Percentiles rank a stretch among this genome's conserved stretches.
Evolutionary conservation across 768 basidiomycete genomes (phyloP).

Genomic region (Baorangia bicolor): DNA sequence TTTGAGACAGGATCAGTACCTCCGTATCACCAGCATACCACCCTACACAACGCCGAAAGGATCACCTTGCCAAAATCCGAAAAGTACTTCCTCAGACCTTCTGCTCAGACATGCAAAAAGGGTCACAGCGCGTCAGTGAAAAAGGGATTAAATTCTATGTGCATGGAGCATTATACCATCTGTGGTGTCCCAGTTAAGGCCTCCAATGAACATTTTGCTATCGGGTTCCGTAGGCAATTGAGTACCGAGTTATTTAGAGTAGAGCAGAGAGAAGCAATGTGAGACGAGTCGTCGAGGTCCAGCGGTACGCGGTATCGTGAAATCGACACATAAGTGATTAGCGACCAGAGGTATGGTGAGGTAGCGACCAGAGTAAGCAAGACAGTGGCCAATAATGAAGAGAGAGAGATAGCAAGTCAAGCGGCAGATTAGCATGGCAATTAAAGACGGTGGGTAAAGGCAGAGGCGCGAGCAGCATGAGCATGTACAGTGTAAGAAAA

Average conservation of each 20-base stretch:
- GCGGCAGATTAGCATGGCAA: slow-evolving; percentile 30
- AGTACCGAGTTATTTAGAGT: slow-evolving; percentile 28
- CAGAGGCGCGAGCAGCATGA: slow-evolving; percentile 14
- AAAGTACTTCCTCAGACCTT: slow-evolving; percentile 70
- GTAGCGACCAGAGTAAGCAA: slow-evolving; percentile 33
- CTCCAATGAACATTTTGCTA: slow-evolving; percentile 92
- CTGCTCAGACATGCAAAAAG: slow-evolving; percentile 37
- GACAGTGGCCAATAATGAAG: slow-evolving; percentile 29
- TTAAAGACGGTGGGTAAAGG: slow-evolving; percentile 20
- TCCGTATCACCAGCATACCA: background rate
- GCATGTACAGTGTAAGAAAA: slow-evolving; percentile 19
- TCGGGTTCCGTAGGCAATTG: slow-evolving; percentile 33
- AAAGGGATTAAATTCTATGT: slow-evolving; percentile 22
- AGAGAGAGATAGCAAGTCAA: slow-evolving; percentile 23
- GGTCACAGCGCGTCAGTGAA: slow-evolving; percentile 27
- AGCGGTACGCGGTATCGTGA: slow-evolving; percentile 39
- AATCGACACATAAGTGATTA: slow-evolving; percentile 34
- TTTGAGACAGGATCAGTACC: slow-evolving; percentile 23
- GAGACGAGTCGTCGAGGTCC: slow-evolving; percentile 31
- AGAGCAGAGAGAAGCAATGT: slow-evolving; percentile 27
- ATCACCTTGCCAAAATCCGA: slow-evolving; percentile 73
- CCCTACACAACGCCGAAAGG: slow-evolving; percentile 8
- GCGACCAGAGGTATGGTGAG: slow-evolving; percentile 36
- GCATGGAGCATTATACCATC: slow-evolving; percentile 60
- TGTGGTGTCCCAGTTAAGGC: slow-evolving; percentile 89